phyloP scores from a whole-genome alignment of 192 early-diverging fungal genomes.

The Coemansia aciculifera region DNA sequence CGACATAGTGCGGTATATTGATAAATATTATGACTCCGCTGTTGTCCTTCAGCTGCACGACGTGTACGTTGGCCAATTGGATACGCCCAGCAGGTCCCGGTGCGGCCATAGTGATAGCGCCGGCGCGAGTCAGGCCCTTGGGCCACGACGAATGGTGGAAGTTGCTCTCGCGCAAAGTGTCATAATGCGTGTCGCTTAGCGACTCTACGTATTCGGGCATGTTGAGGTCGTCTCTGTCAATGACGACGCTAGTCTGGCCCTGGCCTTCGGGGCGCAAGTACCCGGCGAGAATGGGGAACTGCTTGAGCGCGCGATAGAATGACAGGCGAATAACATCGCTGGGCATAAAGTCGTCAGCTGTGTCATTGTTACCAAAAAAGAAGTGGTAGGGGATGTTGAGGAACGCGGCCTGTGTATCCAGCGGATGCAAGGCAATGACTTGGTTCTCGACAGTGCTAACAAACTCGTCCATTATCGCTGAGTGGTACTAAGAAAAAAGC shows the following conservation, averaged over 20 bases:
- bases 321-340: slow-evolving; percentile 18
- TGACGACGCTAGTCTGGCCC: slow-evolving; percentile 21
- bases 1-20: slow-evolving; percentile 46
- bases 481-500: not conserved
- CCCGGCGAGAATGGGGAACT: slow-evolving; percentile 40
- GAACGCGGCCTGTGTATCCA: slow-evolving; percentile 52
- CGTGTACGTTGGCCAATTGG: slow-evolving; percentile 28
- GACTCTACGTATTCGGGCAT: slow-evolving; percentile 53
- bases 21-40: slow-evolving; percentile 41
- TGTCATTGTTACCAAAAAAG: slow-evolving; percentile 32
- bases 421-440: slow-evolving; percentile 37
- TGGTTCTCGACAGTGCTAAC: slow-evolving; percentile 33
- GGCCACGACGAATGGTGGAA: slow-evolving; percentile 49
- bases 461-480: slow-evolving; percentile 39
- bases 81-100: slow-evolving; percentile 16
- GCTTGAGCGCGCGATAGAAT: slow-evolving; percentile 40
- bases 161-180: slow-evolving; percentile 20
- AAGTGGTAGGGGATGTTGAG: slow-evolving; percentile 50
- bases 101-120: slow-evolving; percentile 33
- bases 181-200: slow-evolving; percentile 11
- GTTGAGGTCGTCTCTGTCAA: slow-evolving; percentile 33
- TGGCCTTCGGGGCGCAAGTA: slow-evolving; percentile 17
- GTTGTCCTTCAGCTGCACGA: slow-evolving; percentile 36
- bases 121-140: slow-evolving; percentile 20
- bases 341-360: slow-evolving; percentile 41